Base-by-base conservation (phyloP, 2,329 filamentous ascomycete genomes). In the Aurifilum marmelostoma region DNA sequence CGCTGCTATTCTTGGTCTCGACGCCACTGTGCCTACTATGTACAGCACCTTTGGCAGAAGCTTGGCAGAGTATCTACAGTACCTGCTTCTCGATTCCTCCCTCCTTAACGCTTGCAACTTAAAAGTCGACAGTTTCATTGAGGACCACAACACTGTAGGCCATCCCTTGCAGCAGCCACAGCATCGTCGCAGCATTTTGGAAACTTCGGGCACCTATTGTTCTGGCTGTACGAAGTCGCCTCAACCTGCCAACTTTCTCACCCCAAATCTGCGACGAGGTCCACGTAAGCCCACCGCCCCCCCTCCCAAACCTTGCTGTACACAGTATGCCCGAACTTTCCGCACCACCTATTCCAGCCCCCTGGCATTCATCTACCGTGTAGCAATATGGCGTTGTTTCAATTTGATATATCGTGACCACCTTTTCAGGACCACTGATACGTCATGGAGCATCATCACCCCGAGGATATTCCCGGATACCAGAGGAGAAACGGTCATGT, bases 231-330 rank as follows among this genome's bases (percentile, higher is more conserved):
- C 29, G 3, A 37, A 37, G 56, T 21, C 27, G 56, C 56, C 24
- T 59, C 56, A n/a, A 29, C 9, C 58, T 34, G 43, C 43, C 27
- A 29, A 56, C 24, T 24, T 16, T 16, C 32, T 29, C 43, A 24
- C 37, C 58, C 21, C 16, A n/a, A 54, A 41, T 27, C 43, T 43
- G 60, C 65, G 63, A 61, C 32, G 24, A 18, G 41, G 52, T n/a
- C 54, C 63, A 59, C 63, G 61, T 65, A 60, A 65, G 64, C 58
- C 63, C 66, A 39, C 24, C 39, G 34, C 34, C 34, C 63, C 66
- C 47, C 24, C 39, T 41, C 34, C 34, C 34, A 4, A 34, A 56
- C 63, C 47, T 32, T 37, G 6, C 5, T 32, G 29, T 60, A 62
- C 59, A 41, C 37, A 56, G 52, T 56, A 56, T 29, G 6, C 52